Percentiles rank a stretch among this genome's conserved stretches.
Conservation (phyloP, 129 eudicot species). For the Heracleum sosnowskyi region DNA sequence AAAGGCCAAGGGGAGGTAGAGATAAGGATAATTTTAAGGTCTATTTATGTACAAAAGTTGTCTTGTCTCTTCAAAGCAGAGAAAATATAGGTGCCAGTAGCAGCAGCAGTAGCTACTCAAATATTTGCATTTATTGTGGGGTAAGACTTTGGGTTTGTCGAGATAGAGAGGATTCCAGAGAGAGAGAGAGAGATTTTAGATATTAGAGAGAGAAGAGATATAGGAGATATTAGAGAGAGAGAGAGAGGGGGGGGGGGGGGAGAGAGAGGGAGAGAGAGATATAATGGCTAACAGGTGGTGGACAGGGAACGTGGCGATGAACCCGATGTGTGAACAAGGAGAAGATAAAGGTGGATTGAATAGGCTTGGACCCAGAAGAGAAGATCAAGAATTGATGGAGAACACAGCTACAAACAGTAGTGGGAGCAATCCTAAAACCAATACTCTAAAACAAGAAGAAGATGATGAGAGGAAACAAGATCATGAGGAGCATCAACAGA, state of each 20-base stretch:
- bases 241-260: neutral
- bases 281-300: constrained; percentile 76
- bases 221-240: neutral
- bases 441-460: constrained; percentile 23
- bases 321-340: constrained; percentile 28
- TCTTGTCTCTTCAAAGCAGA: constrained; percentile 8
- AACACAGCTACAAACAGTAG: constrained; percentile 24
- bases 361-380: constrained; percentile 17
- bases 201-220: neutral
- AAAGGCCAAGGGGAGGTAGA: constrained; percentile 3
- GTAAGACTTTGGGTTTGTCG: constrained; percentile 10
- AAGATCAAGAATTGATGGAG: constrained; percentile 32
- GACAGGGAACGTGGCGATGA: constrained; percentile 67
- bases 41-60: constrained; percentile 11
- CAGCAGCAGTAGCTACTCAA: neutral
- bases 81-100: neutral
- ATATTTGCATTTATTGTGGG: constrained; percentile 2
- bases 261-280: neutral
- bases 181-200: neutral
- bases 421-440: constrained; percentile 29
- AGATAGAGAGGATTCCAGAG: neutral
- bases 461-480: constrained; percentile 23
- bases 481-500: constrained; percentile 10
- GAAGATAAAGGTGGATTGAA: constrained; percentile 23
- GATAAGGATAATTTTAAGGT: constrained; percentile 25